These are phyloP conservation scores for Pythium periplocum DNA, from an alignment of 352 stramenopile genomes.

Conservation along the genomic window DNA sequence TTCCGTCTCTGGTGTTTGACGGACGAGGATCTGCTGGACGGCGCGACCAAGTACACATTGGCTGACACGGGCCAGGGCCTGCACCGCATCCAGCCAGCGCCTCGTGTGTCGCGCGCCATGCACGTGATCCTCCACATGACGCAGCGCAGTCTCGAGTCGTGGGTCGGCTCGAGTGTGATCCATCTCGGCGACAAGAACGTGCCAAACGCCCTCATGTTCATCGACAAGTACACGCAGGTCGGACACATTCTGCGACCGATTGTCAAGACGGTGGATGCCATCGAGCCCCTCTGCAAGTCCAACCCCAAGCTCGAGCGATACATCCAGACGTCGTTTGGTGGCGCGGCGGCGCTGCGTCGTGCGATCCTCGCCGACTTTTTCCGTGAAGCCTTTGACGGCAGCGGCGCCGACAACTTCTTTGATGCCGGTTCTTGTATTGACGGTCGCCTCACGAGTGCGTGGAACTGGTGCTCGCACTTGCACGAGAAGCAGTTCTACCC, in stretches of 20 bases:
- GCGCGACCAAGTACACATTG: slow-evolving; percentile 80
- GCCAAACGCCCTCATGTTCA: slow-evolving; percentile 97
- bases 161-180: slow-evolving; percentile 94
- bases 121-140: slow-evolving; percentile 89
- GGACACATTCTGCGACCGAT: slow-evolving; percentile 84
- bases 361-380: slow-evolving; percentile 96
- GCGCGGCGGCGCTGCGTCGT: slow-evolving; percentile 72
- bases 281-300: slow-evolving; percentile 52
- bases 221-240: slow-evolving; percentile 98
- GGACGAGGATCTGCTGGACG: slow-evolving; percentile 91
- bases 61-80: slow-evolving; percentile 94
- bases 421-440: slow-evolving; percentile 96
- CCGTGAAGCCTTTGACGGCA: slow-evolving; percentile 94
- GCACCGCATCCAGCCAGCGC: slow-evolving; percentile 91
- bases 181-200: slow-evolving; percentile 98
- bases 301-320: slow-evolving; percentile 53
- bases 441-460: slow-evolving; percentile 94
- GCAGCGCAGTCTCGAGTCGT: slow-evolving; percentile 68
- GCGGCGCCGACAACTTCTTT: slow-evolving; percentile 93
- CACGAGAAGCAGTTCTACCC: slow-evolving; percentile 93
- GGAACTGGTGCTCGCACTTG: slow-evolving; percentile 97
- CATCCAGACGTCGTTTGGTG: slow-evolving; percentile 80
- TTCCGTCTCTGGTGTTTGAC: slow-evolving; percentile 95
- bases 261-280: slow-evolving; percentile 78
- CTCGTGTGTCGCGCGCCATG: slow-evolving; percentile 93